These are phyloP conservation scores for Kwoniella sp. DNA, from an alignment of 768 basidiomycete species.

Conservation along the genomic window DNA sequence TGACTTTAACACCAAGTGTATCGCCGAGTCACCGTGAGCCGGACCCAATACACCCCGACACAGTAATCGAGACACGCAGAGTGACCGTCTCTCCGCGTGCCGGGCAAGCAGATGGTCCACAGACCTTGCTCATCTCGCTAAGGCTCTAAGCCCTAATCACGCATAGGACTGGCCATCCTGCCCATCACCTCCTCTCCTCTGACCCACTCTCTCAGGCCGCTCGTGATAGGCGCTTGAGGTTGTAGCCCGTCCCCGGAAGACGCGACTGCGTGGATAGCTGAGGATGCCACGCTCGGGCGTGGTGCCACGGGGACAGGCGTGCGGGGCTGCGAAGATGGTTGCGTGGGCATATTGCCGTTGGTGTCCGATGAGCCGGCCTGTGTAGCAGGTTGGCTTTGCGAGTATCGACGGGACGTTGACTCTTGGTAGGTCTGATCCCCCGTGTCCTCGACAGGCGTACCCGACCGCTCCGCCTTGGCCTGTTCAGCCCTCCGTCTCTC, in stretches of 20 bases:
- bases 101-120: too few species aligned
- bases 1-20: too few species aligned
- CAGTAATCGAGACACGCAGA: too few species aligned
- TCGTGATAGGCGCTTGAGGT: neutral
- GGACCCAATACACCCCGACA: too few species aligned
- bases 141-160: too few species aligned
- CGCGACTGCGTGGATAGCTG: neutral
- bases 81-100: too few species aligned
- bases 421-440: neutral
- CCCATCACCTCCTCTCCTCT: conserved; percentile 8
- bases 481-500: neutral
- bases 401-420: neutral
- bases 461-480: neutral
- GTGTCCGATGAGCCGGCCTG: neutral
- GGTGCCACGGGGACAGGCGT: neutral
- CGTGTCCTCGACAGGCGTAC: neutral
- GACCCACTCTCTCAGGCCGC: conserved; percentile 12
- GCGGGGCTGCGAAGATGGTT: neutral
- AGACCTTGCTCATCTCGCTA: too few species aligned
- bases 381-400: neutral
- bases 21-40: too few species aligned
- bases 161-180: conserved; percentile 11
- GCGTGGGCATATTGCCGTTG: neutral
- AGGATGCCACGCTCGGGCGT: neutral
- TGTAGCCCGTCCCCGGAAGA: neutral